Evolutionary conservation across 192 early-diverging fungal species (phyloP), one percentile per base, ranked within the genome.

Genomic region (Dispira parvispora): DNA sequence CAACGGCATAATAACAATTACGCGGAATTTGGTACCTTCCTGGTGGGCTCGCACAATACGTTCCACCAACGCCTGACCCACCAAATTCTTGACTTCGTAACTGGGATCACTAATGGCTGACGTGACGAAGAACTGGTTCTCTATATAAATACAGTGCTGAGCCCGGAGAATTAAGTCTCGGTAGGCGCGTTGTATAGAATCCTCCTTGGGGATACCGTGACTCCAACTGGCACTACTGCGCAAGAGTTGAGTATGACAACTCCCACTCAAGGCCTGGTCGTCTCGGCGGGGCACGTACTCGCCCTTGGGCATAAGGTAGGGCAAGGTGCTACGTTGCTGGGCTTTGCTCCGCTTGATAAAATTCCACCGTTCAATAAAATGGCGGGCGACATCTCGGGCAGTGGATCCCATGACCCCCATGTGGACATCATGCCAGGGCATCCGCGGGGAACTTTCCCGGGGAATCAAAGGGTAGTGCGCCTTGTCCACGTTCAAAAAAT

Each of bases 391-490:
- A 63, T 92, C 90, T 14, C 82, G 77, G 26, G 86, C 88, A 5
- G 90, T 84, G 65, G 73, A 79, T 47, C 89, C 90, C 8, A 87
- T 74, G 67, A 92, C 80, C 50, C 79, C 87, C 65, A 88, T 77
- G 16, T 83, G 82, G 32, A 92, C 75, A 57, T 92, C 90, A 68
- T 92, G 90, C 90, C 90, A 92, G 21, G 90, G 88, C 90, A 90
- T 89, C 63, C 89, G 80, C 13, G 85, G 69, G 14, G 73, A 72
- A 42, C 66, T 69, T 62, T 72, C 67, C 25, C 80, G 73, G 52
- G 76, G 67, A 20, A 84, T 76, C 45, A 79, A 61, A 25, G 72
- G 74, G 43, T 73, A 69, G 55, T 70, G 68, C 55, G 70, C 71
- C 57, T 76, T 71, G 66, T 78, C 75, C 46, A 84, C 73, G 58